Base-by-base conservation (phyloP, 345 rosid species). In the Toxicodendron radicans region DNA sequence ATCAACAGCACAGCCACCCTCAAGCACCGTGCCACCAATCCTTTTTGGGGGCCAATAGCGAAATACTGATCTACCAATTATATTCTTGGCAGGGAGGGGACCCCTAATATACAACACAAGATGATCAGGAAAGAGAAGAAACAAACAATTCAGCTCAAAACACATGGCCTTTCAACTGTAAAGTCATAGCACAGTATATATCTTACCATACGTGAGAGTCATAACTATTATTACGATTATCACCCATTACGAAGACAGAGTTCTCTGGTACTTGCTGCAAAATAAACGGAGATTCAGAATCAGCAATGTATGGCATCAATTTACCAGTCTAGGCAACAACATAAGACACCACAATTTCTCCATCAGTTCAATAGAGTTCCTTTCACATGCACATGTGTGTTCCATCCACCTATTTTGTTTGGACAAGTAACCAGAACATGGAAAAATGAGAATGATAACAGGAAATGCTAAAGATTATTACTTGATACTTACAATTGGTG, bases 211-310 rank as follows among this genome's bases (percentile, higher is more conserved):
- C 91, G 1, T 95, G 99, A 1, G 99, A 95, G 78, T 95, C 99
- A 21, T 95, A 95, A 76, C 97, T 91, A 75, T 93, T 93, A 81
- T 95, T 95, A 30, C 99, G 91, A 79, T 95, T 93, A 64, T 95
- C 99, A 45, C 99, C 99, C 98, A 95, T 93, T 79, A 95, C 99
- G 66, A 93, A 93, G 52, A 91, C 98, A 5, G 87, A 89, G 73
- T 89, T 86, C 76, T 89, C 94, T 0, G 95, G 97, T 74, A 93
- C 90, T 9, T 78, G 85, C 98, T 93, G 85, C 73, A 73, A 27
- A 18, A 77, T 76, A 52, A 70, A 27, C 24, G 41, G 66, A 43
- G 0, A 64, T 49, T 41, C 2, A 72, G 13, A 59, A 33, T 21
- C 24, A 51, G 38, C 10, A 11, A 54, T 9, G 5, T 12, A 27